phyloP scores from a whole-genome alignment of 371 early-diverging fungal species.

The Cokeromyces recurvatus region DNA sequence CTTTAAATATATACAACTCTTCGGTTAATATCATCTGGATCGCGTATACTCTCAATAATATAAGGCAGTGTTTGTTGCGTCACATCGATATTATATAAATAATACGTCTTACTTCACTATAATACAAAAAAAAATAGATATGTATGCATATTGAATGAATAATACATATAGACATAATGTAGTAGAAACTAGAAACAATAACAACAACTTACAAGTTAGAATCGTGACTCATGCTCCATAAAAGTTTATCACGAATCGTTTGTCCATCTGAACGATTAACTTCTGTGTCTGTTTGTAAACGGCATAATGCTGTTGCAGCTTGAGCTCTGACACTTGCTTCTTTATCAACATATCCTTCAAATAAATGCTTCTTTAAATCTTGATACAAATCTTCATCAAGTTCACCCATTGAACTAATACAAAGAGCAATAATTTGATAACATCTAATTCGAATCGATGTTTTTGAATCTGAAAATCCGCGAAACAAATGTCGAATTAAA shows the following conservation, averaged over 20 bases:
- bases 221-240: slow-evolving; percentile 68
- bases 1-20: slow-evolving; percentile 62
- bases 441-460: slow-evolving; percentile 72
- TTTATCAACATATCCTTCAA: slow-evolving; percentile 75
- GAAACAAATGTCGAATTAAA: slow-evolving; percentile 63
- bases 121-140: no score
- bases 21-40: slow-evolving; percentile 67
- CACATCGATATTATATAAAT: slow-evolving; percentile 74
- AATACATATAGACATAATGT: not conserved
- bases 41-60: slow-evolving; percentile 73
- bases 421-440: slow-evolving; percentile 75
- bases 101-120: slow-evolving; percentile 79
- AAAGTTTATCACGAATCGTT: slow-evolving; percentile 60
- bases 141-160: no score
- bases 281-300: slow-evolving; percentile 66
- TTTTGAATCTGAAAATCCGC: slow-evolving; percentile 72
- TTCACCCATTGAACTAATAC: slow-evolving; percentile 72
- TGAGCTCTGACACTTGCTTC: slow-evolving; percentile 78
- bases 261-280: slow-evolving; percentile 51
- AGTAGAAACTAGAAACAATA: no score
- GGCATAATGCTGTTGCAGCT: slow-evolving; percentile 75
- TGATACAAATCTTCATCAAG: slow-evolving; percentile 80
- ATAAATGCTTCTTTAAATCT: slow-evolving; percentile 57
- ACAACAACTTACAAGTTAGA: slow-evolving; percentile 58
- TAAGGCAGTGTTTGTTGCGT: slow-evolving; percentile 58